Conservation (phyloP, 2,329 filamentous ascomycete genomes). For the Zelopaecilomyces penicillatus region DNA sequence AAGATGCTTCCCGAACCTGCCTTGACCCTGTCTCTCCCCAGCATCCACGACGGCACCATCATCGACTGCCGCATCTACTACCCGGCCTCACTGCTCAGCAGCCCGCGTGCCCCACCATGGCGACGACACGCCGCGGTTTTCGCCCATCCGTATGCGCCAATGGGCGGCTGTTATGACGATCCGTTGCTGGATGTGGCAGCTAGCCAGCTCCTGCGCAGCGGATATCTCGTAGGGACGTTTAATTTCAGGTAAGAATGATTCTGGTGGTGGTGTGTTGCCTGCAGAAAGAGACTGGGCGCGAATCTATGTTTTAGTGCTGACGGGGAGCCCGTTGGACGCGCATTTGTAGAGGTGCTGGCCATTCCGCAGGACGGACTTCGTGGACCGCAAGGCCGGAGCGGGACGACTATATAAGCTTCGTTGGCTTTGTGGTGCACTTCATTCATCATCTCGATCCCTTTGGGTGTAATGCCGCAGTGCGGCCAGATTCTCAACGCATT, state of each 20-base stretch:
- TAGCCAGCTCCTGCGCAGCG: slow-evolving; percentile 55
- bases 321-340: not conserved
- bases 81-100: slow-evolving; percentile 38
- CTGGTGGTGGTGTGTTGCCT: too few species aligned
- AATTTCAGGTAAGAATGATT: slow-evolving; percentile 65
- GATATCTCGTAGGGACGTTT: slow-evolving; percentile 76
- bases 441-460: slow-evolving; percentile 49
- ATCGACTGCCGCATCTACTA: slow-evolving; percentile 83
- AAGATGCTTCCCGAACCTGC: slow-evolving; percentile 49
- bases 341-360: slow-evolving; percentile 59
- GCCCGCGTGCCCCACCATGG: slow-evolving; percentile 31
- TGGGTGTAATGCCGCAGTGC: slow-evolving; percentile 5
- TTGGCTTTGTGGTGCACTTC: slow-evolving; percentile 73
- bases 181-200: slow-evolving; percentile 62
- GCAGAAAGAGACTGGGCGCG: not conserved
- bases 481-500: slow-evolving; percentile 1
- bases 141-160: slow-evolving; percentile 82
- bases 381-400: slow-evolving; percentile 80
- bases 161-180: slow-evolving; percentile 83
- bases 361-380: slow-evolving; percentile 68
- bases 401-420: slow-evolving; percentile 73
- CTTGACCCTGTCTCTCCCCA: slow-evolving; percentile 70
- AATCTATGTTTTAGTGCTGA: not conserved
- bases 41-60: slow-evolving; percentile 65
- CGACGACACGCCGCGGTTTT: slow-evolving; percentile 52